Percentiles rank a stretch among this genome's conserved stretches.
phyloP scores from a whole-genome alignment of 768 basidiomycete genomes.

The Tulasnella calospora region DNA sequence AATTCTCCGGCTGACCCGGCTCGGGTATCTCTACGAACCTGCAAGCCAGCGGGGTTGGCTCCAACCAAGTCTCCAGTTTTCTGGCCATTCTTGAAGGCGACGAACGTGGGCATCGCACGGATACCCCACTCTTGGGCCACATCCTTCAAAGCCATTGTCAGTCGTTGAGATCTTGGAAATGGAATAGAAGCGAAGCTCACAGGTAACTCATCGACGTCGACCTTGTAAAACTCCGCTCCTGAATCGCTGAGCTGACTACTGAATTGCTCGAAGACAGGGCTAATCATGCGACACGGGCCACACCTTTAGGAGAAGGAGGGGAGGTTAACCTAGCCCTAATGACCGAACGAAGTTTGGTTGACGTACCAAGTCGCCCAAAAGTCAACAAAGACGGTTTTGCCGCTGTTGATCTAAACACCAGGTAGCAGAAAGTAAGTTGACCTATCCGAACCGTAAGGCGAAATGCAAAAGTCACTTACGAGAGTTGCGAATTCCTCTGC shows the following conservation, averaged over 20 bases:
- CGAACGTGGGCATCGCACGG: slow-evolving; percentile 43
- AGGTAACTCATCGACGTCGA: slow-evolving; percentile 4
- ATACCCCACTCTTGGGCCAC: neutral
- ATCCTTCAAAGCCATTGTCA: neutral
- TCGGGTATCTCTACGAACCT: neutral
- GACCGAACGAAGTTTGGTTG: neutral
- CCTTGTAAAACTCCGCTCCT: neutral
- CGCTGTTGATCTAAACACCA: neutral
- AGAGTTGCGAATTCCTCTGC: neutral
- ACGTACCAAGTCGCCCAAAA: slow-evolving; percentile 13
- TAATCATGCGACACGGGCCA: slow-evolving; percentile 22
- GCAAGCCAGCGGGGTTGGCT: slow-evolving; percentile 35
- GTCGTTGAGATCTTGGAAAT: neutral
- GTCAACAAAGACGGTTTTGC: neutral
- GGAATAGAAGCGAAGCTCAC: neutral
- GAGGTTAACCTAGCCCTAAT: neutral
- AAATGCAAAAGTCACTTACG: neutral
- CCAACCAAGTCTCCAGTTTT: slow-evolving; percentile 46
- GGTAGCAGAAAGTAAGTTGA: neutral
- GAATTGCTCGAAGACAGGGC: slow-evolving; percentile 15
- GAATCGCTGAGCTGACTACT: slow-evolving; percentile 22
- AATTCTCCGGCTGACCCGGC: neutral
- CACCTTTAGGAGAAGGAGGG: neutral
- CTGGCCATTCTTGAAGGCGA: slow-evolving; percentile 38
- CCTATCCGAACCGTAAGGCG: neutral